Base-by-base conservation (phyloP, 2,329 filamentous ascomycete species). In the Dothideomycetes sp. region DNA sequence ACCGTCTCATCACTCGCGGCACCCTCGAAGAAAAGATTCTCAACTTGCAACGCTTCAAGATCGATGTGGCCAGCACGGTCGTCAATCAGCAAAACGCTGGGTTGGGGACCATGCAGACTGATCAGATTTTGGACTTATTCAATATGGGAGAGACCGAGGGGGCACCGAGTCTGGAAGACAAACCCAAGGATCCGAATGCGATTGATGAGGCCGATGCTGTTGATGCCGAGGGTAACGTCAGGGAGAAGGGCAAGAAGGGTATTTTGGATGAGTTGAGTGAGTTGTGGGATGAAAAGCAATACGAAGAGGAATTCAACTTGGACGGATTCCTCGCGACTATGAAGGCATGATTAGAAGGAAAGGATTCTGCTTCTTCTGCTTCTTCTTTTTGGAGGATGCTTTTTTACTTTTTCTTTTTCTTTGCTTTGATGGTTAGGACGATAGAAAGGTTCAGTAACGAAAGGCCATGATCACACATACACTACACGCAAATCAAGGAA, bases 51-150 rank as follows among this genome's bases (percentile, higher is more conserved):
- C 82, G 91, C 37, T 98, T 98, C 80, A 98, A 98, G 71, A 94
- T 98, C 55, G 91, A 98, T 61, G 88, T 98, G 15, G 93, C 91
- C 29, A 93, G 84, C 37, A 98, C 93, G 0, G 91, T 98, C 5
- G 93, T 98, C 50, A 98, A 98, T 61, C 91, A 98, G 64, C 91
- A 98, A 65, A 98, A 98, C 53, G 89, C 91, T 1, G 91, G 91
- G 1, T 67, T 98, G 2, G 82, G 75, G 39, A 93, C 87, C 11
- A 98, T 98, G 91, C 89, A 96, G 62, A 98, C 93, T 27, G 91
- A 96, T 56, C 88, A 98, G 63, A 94, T 98, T 45, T 75, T 98
- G 3, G 91, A 98, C 56, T 75, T 98, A 33, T 98, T 98, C 70
- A 96, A 83, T 53, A 71, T 98, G 6, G 83, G 84, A 41, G 86